Evolutionary conservation across 2,329 filamentous ascomycete genomes (phyloP).

Genomic region (Calonectria pseudoreteaudii): DNA sequence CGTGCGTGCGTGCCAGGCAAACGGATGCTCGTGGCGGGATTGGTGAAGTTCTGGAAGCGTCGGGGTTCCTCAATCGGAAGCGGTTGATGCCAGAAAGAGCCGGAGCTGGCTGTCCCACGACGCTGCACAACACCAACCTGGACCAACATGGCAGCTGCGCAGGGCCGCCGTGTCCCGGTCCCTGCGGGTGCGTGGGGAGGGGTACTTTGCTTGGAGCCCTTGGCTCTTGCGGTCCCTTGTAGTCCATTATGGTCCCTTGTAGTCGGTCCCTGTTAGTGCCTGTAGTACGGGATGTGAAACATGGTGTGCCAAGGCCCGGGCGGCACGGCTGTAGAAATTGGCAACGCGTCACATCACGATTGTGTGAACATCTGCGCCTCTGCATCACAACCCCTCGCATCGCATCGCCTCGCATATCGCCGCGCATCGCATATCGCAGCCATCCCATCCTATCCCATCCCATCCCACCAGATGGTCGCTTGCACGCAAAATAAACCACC

Average conservation of each 20-base stretch:
- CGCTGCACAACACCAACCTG: not conserved
- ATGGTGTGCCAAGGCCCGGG: constrained; percentile 19
- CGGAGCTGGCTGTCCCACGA: constrained; percentile 7
- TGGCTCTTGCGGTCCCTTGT: not conserved
- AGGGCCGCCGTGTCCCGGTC: not conserved
- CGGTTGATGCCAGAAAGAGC: not conserved
- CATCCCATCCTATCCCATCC: not conserved
- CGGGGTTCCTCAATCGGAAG: constrained; percentile 4
- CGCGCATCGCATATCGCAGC: not conserved
- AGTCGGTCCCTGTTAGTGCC: not conserved
- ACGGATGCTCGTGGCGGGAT: not conserved
- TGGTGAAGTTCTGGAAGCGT: constrained; percentile 20
- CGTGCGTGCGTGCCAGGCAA: not conserved
- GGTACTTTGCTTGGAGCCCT: not conserved
- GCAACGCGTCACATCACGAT: constrained; percentile 22
- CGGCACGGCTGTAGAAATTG: constrained; percentile 12
- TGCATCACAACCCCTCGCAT: constrained; percentile 10
- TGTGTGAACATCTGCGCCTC: constrained; percentile 16
- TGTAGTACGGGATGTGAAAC: constrained; percentile 22
- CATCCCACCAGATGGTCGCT: constrained; percentile 13
- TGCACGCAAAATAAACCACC: constrained; percentile 37
- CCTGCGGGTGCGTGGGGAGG: not conserved
- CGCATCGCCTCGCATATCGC: constrained; percentile 11
- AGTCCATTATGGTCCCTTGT: not conserved
- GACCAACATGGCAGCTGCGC: not conserved